Evolutionary conservation across 306 rosid genomes (phyloP), one percentile per base, ranked within the genome.

Genomic region (Vigna radiata): DNA sequence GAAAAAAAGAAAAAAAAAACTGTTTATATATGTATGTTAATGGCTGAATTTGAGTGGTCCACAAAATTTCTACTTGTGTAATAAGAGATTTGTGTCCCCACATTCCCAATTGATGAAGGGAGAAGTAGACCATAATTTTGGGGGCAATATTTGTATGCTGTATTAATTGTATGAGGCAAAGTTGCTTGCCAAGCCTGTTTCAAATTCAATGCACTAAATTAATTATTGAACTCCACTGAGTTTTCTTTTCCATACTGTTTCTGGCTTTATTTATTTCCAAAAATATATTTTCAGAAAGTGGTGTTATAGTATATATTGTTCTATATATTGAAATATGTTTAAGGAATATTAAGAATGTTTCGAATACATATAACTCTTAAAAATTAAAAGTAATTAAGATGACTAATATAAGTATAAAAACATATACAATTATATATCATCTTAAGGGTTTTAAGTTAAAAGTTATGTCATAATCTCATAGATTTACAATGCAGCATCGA

Each of bases 31-130:
- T 2, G 11, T 9, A 36, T 36, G 41, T 53, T 74, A 60, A 62
- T 68, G 55, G 76, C 59, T 48, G 15, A 61, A 69, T 23, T 73
- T 64, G 74, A 48, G 48, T 36, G 73, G 58, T 41, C 47, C 46
- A 21, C 59, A 64, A 60, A 70, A 44, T 44, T 15, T 33, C 16
- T 48, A 36, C 54, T 1, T n/a, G n/a, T 18, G 59, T 36, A 68
- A 50, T 73, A 19, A 5, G 33, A 73, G 80, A 56, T 39, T 74
- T 59, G 50, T 54, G 78, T 70, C 81, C 78, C 84, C 79, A 79
- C 79, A 61, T 53, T 70, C 14, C 31, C 71, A 39, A 68, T 62
- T 27, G 19, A 62, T 44, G 75, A 72, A 70, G 43, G 65, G 46
- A 61, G 33, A 66, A 36, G 47, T 68, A 25, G 39, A 61, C 77